phyloP scores from a whole-genome alignment of 169 alveolate species.

The Cyclospora cayetanensis region DNA sequence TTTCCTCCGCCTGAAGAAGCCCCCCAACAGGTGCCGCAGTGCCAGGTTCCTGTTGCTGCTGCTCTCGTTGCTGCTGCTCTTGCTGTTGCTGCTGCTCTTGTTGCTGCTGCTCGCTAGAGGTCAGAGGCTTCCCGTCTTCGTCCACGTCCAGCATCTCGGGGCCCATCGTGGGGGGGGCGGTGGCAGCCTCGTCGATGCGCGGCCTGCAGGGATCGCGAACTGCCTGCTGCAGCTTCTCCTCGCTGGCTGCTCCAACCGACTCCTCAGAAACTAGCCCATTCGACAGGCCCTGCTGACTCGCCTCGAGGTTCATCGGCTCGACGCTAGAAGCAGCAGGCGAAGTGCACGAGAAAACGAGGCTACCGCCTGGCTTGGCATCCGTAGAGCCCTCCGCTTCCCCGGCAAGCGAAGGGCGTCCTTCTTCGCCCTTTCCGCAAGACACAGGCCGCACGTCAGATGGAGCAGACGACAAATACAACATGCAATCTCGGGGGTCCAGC shows the following conservation, averaged over 20 bases:
- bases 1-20: neutral
- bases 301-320: constrained; percentile 8
- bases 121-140: constrained; percentile 71
- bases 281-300: neutral
- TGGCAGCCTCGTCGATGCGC: constrained; percentile 41
- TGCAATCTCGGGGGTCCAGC: constrained; percentile 79
- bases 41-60: too few relatives aligned
- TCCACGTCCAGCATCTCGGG: constrained; percentile 69
- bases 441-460: constrained; percentile 45
- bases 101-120: constrained; percentile 20
- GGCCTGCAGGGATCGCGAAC: constrained; percentile 55
- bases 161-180: constrained; percentile 32
- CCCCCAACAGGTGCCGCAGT: constrained; percentile 3
- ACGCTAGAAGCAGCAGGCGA: neutral
- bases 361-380: neutral
- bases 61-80: neutral
- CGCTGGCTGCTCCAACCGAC: neutral
- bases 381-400: constrained; percentile 11
- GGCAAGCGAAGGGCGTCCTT: neutral
- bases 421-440: neutral
- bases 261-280: neutral
- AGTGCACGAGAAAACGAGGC: too few relatives aligned
- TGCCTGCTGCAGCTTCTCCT: neutral
- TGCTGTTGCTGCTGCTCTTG: neutral
- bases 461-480: constrained; percentile 76